Base-by-base conservation (phyloP, 495 filamentous ascomycete species). In the Neurospora intermedia region DNA sequence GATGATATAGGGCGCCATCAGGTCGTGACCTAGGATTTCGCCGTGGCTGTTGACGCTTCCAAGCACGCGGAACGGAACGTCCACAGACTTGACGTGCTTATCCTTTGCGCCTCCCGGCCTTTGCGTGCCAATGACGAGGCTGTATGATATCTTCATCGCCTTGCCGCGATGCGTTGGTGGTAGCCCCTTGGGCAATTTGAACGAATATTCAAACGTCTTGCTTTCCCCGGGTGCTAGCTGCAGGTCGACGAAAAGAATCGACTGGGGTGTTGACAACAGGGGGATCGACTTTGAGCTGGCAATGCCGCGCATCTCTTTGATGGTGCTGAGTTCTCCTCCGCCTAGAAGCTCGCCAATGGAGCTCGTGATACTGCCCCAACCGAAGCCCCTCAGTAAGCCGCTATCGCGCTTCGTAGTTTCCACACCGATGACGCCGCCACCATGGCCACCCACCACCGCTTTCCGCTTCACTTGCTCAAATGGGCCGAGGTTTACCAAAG, bases 391-490 rank as follows among this genome's bases (percentile, higher is more conserved):
- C 75, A 97, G 89, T 59, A 98, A 85, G 0, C 96, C 93, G 76
- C 90, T 93, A 45, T 91, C 88, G 77, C 89, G 88, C 75, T 92
- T 96, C 38, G 87, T 85, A 40, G 89, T 91, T 72, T 96, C 93
- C 59, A 94, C 81, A 43, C 93, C 91, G 69, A 96, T 87, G 42
- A 96, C 92, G 40, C 93, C 92, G 43, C 92, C 91, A 46, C 92
- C 93, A 74, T 96, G 93, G 3, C 91, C 92, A 48, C 95, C 93
- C 35, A 97, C 87, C 18, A 97, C 92, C 41, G 93, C 96, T 80
- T 96, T 97, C 54, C 95, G 85, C 80, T 98, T 99, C 39, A 98
- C 93, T 72, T 96, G 93, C 78, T 99, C 96, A 76, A 99, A 99
- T 4, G 90, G 93, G 3, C 89, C 90, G 45, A 96, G 90, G 75